Evolutionary conservation across 768 basidiomycete genomes (phyloP).

Genomic region (Suillus discolor): DNA sequence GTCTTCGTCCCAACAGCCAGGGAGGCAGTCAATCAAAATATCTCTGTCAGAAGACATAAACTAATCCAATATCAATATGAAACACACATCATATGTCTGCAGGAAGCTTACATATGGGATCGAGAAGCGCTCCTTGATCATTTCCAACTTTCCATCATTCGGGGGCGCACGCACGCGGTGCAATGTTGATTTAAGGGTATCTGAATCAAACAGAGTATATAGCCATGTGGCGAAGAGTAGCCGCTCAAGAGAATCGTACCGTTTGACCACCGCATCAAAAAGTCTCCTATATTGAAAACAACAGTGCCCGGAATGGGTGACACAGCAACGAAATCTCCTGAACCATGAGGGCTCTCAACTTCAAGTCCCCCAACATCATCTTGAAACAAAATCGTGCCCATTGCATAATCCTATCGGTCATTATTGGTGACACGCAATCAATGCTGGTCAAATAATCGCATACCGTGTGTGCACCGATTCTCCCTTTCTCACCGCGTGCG

Average conservation of each 20-base stretch:
- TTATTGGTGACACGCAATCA: not conserved
- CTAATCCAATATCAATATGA: slow-evolving; percentile 26
- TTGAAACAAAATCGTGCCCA: slow-evolving; percentile 61
- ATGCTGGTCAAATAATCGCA: not conserved
- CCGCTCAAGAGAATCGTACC: slow-evolving; percentile 14
- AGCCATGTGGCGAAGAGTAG: not conserved
- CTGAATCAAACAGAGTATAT: slow-evolving; percentile 11
- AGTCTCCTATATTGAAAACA: slow-evolving; percentile 55
- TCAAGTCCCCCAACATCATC: slow-evolving; percentile 64
- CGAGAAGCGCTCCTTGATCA: slow-evolving; percentile 57
- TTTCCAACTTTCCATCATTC: slow-evolving; percentile 21
- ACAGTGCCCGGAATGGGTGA: slow-evolving; percentile 47
- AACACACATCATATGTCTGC: not conserved
- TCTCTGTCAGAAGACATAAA: slow-evolving; percentile 36
- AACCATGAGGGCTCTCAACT: slow-evolving; percentile 53
- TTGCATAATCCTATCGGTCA: slow-evolving; percentile 50
- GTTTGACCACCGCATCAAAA: slow-evolving; percentile 49
- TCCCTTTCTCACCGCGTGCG: slow-evolving; percentile 30
- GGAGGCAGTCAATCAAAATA: slow-evolving; percentile 50
- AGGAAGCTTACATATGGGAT: slow-evolving; percentile 55
- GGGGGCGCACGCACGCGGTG: slow-evolving; percentile 54
- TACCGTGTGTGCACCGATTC: slow-evolving; percentile 39
- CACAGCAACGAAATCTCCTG: slow-evolving; percentile 46
- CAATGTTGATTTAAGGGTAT: slow-evolving; percentile 39
- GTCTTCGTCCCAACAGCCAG: slow-evolving; percentile 49